Conservation (phyloP, 257 asterid species). For the Schizonepeta tenuifolia region DNA sequence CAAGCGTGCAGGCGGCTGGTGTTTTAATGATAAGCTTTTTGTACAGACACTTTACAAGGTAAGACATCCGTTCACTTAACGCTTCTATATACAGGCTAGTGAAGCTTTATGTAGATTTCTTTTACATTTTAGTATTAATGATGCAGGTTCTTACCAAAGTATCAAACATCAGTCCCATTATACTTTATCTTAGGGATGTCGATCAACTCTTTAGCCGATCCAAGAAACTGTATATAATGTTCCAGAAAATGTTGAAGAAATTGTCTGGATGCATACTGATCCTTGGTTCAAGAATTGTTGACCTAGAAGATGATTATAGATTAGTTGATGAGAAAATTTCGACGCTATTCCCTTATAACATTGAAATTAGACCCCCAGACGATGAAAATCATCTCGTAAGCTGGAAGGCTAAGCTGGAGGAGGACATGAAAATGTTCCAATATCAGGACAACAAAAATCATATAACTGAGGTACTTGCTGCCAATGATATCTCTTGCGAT, state of each 20-base stretch:
- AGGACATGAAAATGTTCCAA: slow-evolving; percentile 77
- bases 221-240: slow-evolving; percentile 49
- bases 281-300: slow-evolving; percentile 71
- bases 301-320: slow-evolving; percentile 46
- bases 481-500: slow-evolving; percentile 77
- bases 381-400: slow-evolving; percentile 64
- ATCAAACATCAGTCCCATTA: slow-evolving; percentile 56
- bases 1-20: slow-evolving; percentile 60
- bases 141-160: slow-evolving; percentile 63
- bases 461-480: slow-evolving; percentile 71
- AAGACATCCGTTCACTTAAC: background rate
- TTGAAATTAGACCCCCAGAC: slow-evolving; percentile 76
- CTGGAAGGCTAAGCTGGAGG: slow-evolving; percentile 80
- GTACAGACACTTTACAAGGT: slow-evolving; percentile 80
- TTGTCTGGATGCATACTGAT: slow-evolving; percentile 66
- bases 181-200: slow-evolving; percentile 75
- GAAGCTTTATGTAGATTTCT: background rate
- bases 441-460: slow-evolving; percentile 73
- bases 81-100: background rate
- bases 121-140: slow-evolving; percentile 18
- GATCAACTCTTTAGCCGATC: slow-evolving; percentile 59
- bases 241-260: slow-evolving; percentile 75
- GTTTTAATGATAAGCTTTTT: slow-evolving; percentile 70
- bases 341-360: slow-evolving; percentile 66
- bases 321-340: slow-evolving; percentile 62